Base-by-base conservation (phyloP, 768 basidiomycete species). In the Botryobasidium botryosum region DNA sequence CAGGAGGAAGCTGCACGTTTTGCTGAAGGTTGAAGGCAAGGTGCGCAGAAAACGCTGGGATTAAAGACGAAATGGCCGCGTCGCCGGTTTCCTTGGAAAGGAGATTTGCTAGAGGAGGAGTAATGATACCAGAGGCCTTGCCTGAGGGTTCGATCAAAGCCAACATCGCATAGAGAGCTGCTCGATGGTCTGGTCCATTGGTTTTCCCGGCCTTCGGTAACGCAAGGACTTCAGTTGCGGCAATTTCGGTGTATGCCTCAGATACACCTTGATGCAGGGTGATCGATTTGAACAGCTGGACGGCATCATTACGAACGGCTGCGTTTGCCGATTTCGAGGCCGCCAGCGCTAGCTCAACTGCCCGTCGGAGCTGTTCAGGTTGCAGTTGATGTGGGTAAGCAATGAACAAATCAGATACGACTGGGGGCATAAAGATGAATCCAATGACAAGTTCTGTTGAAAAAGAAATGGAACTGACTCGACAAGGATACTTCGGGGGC, bases 161-260 rank as follows among this genome's bases (percentile, higher is more conserved):
- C 1, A 88, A 67, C 77, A 97, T 86, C 1, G 73, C 68, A 61
- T 86, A 91, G 6, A 97, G 65, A 0, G 79, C 67, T 4, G 76
- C 59, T 15, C 91, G 76, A 57, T 97, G 88, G 45, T 92, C 92
- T 2, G 82, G 71, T 1, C 87, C 86, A 1, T 77, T 64, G 0
- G 88, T 84, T 65, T 94, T 99, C 18, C 86, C 82, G 0, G 77
- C 60, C 53, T 79, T 77, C 1, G 87, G 82, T 0, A 87, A 67
- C n/a, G 64, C 62, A 7, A 88, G 62, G 4, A 88, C 59, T 50
- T 92, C 86, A 6, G 64, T 64, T 2, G 77, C 68, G 8, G 75
- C 68, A 1, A 64, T 49, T 5, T 66, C 63, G 7, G 66, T 53
- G 20, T 69, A 64, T 4, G 63, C 62, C 10, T 65, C 50, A 6